Base-by-base conservation (phyloP, 1,284 basidiomycete genomes). In the Amylostereum areolatum region DNA sequence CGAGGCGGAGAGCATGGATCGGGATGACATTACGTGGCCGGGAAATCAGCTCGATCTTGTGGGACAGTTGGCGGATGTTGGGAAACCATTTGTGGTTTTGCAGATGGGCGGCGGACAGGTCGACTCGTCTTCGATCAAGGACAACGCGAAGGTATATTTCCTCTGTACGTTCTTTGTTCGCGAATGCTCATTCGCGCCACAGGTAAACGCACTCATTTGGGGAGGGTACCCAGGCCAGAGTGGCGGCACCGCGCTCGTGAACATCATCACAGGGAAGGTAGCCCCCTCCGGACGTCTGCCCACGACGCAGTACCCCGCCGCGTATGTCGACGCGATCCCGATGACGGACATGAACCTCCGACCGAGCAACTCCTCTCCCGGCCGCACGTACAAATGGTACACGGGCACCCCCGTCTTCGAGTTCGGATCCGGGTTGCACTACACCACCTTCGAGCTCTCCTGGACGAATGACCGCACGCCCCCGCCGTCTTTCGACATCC, bases 351-450 rank as follows among this genome's bases (percentile, higher is more conserved):
- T 81, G 78, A 65, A 60, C 8, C 63, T 80, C 30, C 76, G 75
- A 32, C 74, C 78, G 8, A 72, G 66, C 53, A 55, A 61, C 39
- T 67, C 66, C 41, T 75, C 70, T 52, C 77, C 78, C 0, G 78
- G 79, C 5, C 70, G 78, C 36, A 80, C 78, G 10, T 81, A 81
- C 63, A 76, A 73, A 54, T 80, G 77, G 78, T 80, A 73, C 65
- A 68, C 66, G 18, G 75, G 70, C 25, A 68, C 66, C 18, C 71
- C 77, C 5, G 65, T 78, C 12, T 76, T 70, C 58, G 69, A 72
- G 46, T 80, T 77, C 55, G 77, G 77, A 25, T 67, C 68, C 45
- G 78, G 78, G 9, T 62, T 78, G 46, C 77, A 79, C 59, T 80
- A 70, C 60, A 80, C 78, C 11, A 74, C 65, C 12, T 81, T 81